Evolutionary conservation across 139 green algal species (phyloP).

Genomic region (Chlorella sp.): DNA sequence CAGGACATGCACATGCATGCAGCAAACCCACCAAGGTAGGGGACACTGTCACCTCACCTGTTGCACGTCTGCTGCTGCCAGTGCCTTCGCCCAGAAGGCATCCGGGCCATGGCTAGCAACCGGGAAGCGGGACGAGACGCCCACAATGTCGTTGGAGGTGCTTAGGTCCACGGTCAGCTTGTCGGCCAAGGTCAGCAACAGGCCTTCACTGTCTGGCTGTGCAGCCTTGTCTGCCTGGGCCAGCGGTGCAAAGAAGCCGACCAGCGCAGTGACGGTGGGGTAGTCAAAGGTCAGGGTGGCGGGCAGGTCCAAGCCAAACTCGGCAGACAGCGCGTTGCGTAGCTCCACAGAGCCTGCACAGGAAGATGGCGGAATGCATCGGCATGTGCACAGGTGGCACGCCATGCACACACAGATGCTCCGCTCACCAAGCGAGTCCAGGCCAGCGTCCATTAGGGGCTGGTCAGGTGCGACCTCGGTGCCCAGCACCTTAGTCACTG

Average conservation of each 20-base stretch:
- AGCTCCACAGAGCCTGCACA: conserved; percentile 47
- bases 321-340: conserved; percentile 26
- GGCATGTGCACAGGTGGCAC: no score
- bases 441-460: conserved; percentile 47
- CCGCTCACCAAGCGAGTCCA: conserved; percentile 71
- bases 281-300: conserved; percentile 68
- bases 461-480: background rate
- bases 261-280: conserved; percentile 40
- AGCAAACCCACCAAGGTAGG: background rate
- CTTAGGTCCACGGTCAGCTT: background rate
- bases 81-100: no score
- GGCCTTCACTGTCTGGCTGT: background rate
- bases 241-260: background rate
- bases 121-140: no score
- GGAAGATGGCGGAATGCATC: no score
- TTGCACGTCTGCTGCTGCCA: background rate
- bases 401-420: no score
- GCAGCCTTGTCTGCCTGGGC: background rate
- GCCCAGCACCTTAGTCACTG: background rate
- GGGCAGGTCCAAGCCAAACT: conserved; percentile 47
- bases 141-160: background rate
- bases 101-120: no score
- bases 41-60: background rate
- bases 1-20: no score
- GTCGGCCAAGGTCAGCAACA: background rate